A percentile compares a stretch with the other conserved stretches of the same genome.
phyloP scores from a whole-genome alignment of 371 early-diverging fungal species.

The Haplosporangium sp. region DNA sequence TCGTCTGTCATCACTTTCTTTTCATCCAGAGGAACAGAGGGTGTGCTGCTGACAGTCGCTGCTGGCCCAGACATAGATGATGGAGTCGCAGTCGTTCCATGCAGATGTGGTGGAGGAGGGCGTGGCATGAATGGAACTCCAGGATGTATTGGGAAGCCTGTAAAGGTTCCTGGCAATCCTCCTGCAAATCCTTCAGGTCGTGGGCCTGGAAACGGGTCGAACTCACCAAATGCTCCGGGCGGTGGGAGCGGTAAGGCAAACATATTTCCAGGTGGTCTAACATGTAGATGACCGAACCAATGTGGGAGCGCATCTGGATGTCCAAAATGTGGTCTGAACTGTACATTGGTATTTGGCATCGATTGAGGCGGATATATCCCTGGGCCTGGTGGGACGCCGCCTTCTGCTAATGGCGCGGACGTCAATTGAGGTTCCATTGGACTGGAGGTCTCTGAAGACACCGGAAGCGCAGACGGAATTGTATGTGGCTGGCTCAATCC shows the following conservation, averaged over 20 bases:
- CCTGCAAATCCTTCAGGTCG: constrained; percentile 11
- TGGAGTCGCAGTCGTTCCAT: background rate
- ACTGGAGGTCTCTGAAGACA: background rate
- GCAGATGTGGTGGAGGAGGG: background rate
- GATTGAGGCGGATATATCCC: background rate
- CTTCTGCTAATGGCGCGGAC: background rate
- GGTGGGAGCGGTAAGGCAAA: background rate
- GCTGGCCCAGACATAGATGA: no score
- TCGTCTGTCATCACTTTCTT: no score
- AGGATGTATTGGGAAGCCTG: constrained; percentile 3
- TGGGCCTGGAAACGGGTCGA: constrained; percentile 11
- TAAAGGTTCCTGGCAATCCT: constrained; percentile 1
- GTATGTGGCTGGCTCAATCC: background rate
- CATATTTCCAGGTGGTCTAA: background rate
- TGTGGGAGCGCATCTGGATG: no score
- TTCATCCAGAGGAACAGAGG: no score
- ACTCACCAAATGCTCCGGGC: constrained; percentile 2
- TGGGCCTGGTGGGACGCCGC: no score
- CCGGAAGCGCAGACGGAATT: background rate
- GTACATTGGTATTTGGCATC: background rate
- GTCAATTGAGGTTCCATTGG: background rate
- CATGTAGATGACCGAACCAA: no score
- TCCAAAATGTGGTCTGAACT: background rate
- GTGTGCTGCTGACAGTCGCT: no score
- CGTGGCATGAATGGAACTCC: background rate